A percentile compares a stretch with the other conserved stretches of the same genome.
These are phyloP conservation scores for Daldinia loculata DNA, from an alignment of 495 filamentous ascomycete genomes.

Conservation along the genomic window DNA sequence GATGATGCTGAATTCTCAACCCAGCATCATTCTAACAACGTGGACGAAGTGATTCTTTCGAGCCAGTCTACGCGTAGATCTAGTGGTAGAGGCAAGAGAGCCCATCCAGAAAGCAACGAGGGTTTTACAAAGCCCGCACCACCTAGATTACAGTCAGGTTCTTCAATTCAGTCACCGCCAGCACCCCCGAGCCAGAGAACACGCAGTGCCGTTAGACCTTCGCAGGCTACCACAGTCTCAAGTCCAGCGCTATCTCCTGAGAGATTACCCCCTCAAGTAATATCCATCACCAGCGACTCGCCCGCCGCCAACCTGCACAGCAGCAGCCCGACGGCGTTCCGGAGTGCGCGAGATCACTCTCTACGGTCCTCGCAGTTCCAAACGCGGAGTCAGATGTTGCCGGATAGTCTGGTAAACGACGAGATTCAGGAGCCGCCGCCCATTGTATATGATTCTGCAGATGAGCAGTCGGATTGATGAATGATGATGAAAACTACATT, in stretches of 20 bases:
- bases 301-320: background rate
- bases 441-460: conserved; percentile 57
- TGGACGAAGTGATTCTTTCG: conserved; percentile 47
- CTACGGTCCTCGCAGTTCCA: conserved; percentile 54
- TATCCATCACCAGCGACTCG: conserved; percentile 25
- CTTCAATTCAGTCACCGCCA: conserved; percentile 17
- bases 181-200: conserved; percentile 20
- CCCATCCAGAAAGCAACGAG: background rate
- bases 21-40: conserved; percentile 38
- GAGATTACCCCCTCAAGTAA: conserved; percentile 42
- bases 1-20: conserved; percentile 56
- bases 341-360: conserved; percentile 35
- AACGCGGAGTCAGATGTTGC: conserved; percentile 60
- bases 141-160: conserved; percentile 13
- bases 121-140: conserved; percentile 32
- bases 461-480: conserved; percentile 49
- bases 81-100: conserved; percentile 14
- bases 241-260: conserved; percentile 43
- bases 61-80: conserved; percentile 42
- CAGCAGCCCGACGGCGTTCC: conserved; percentile 35
- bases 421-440: conserved; percentile 54
- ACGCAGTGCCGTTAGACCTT: conserved; percentile 43
- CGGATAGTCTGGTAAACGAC: conserved; percentile 62
- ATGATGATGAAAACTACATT: background rate
- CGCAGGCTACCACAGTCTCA: conserved; percentile 59